These are phyloP conservation scores for Epichloe sibirici DNA, from an alignment of 2,329 filamentous ascomycete genomes.

Conservation along the genomic window DNA sequence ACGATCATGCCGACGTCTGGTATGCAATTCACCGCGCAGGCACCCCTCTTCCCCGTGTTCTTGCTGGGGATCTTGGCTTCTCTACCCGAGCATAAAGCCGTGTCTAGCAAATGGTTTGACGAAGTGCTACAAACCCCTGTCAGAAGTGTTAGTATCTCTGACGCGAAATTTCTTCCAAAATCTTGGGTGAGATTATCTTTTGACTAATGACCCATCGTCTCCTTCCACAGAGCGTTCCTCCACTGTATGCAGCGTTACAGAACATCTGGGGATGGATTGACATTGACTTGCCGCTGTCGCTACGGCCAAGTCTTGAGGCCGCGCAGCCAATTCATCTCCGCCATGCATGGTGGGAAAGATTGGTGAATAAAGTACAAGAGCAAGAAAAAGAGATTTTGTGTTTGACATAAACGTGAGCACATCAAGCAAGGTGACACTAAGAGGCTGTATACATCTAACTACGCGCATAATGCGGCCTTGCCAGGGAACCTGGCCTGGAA, in stretches of 20 bases:
- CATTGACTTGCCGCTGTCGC: constrained; percentile 12
- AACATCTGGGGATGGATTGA: constrained; percentile 25
- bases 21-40: constrained; percentile 27
- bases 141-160: constrained; percentile 24
- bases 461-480: neutral
- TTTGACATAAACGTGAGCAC: constrained; percentile 19
- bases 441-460: neutral
- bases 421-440: neutral
- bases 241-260: constrained; percentile 21
- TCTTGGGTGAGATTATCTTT: neutral
- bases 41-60: constrained; percentile 29
- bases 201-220: neutral
- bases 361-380: constrained; percentile 21
- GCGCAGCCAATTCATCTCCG: constrained; percentile 17
- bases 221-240: constrained; percentile 26
- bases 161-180: neutral
- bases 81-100: constrained; percentile 13
- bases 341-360: constrained; percentile 27
- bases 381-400: constrained; percentile 24
- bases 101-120: constrained; percentile 24
- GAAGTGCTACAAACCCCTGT: constrained; percentile 24
- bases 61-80: constrained; percentile 26
- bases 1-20: constrained; percentile 29
- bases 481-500: too few relatives aligned
- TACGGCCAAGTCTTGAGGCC: constrained; percentile 7